phyloP scores from a whole-genome alignment of 352 stramenopile genomes.

The Pythium pectinolyticum region DNA sequence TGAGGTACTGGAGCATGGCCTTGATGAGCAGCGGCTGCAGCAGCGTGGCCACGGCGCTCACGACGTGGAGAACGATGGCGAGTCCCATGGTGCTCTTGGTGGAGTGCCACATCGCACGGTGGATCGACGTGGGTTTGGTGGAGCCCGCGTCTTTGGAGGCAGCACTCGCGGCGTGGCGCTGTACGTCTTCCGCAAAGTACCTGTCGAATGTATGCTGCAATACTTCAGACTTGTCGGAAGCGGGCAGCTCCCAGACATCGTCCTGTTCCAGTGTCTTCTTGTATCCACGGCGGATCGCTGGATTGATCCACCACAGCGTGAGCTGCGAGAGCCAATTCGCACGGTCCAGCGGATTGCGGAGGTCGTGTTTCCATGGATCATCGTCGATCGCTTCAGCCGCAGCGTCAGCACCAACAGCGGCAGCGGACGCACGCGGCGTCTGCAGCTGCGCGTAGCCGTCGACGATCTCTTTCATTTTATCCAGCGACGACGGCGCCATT shows the following conservation, averaged over 20 bases:
- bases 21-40: conserved; percentile 34
- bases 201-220: conserved; percentile 32
- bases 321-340: conserved; percentile 17
- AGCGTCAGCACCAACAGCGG: no score
- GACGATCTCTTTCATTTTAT: background rate
- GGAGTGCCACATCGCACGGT: conserved; percentile 29
- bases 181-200: background rate
- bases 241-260: conserved; percentile 37
- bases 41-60: conserved; percentile 26
- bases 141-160: background rate
- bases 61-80: conserved; percentile 28
- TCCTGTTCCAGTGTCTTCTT: conserved; percentile 26
- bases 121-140: conserved; percentile 2
- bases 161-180: background rate
- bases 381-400: background rate
- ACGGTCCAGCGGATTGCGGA: conserved; percentile 10
- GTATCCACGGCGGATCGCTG: conserved; percentile 13
- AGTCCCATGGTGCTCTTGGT: conserved; percentile 35
- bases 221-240: conserved; percentile 22
- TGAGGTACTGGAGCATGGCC: conserved; percentile 25
- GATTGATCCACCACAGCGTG: conserved; percentile 19
- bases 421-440: conserved; percentile 6
- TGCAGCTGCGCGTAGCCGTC: conserved; percentile 6
- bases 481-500: background rate
- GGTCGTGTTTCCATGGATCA: conserved; percentile 2